phyloP scores from a whole-genome alignment of 2,329 filamentous ascomycete species.

The Exophiala calicioides region DNA sequence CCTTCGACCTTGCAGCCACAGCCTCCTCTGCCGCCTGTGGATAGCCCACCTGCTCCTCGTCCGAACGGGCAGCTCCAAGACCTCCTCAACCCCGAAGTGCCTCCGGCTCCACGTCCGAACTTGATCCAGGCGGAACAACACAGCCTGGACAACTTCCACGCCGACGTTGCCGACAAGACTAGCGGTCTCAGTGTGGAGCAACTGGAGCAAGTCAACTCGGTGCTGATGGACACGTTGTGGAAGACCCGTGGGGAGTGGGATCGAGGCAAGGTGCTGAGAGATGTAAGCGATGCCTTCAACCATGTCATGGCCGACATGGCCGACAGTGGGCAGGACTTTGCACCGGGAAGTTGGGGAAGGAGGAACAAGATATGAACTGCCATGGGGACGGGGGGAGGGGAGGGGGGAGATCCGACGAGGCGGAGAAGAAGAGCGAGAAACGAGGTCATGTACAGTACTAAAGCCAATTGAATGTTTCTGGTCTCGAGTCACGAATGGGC shows the following conservation, averaged over 20 bases:
- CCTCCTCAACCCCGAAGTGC: constrained; percentile 26
- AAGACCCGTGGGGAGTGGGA: constrained; percentile 77
- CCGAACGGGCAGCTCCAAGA: constrained; percentile 17
- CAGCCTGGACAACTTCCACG: constrained; percentile 23
- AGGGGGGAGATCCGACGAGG: too few relatives aligned
- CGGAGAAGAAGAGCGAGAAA: too few relatives aligned
- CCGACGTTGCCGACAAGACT: constrained; percentile 65
- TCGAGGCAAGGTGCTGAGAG: constrained; percentile 68
- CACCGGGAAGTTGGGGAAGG: constrained; percentile 24
- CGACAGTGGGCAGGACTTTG: constrained; percentile 30
- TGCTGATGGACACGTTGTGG: constrained; percentile 91
- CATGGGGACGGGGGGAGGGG: neutral
- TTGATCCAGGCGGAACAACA: constrained; percentile 24
- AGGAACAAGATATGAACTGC: neutral
- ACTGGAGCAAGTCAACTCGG: constrained; percentile 87
- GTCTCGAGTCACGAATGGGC: too few relatives aligned
- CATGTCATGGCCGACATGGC: constrained; percentile 32
- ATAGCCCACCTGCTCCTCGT: constrained; percentile 7
- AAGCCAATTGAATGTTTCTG: too few relatives aligned
- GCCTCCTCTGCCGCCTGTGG: constrained; percentile 1
- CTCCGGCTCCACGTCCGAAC: constrained; percentile 16
- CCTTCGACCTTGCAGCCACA: constrained; percentile 15
- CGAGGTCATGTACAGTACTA: too few relatives aligned
- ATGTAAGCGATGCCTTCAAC: constrained; percentile 57
- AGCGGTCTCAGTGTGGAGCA: constrained; percentile 87